Conservation (phyloP, 169 alveolate species). For the Eimeria necatrix region DNA sequence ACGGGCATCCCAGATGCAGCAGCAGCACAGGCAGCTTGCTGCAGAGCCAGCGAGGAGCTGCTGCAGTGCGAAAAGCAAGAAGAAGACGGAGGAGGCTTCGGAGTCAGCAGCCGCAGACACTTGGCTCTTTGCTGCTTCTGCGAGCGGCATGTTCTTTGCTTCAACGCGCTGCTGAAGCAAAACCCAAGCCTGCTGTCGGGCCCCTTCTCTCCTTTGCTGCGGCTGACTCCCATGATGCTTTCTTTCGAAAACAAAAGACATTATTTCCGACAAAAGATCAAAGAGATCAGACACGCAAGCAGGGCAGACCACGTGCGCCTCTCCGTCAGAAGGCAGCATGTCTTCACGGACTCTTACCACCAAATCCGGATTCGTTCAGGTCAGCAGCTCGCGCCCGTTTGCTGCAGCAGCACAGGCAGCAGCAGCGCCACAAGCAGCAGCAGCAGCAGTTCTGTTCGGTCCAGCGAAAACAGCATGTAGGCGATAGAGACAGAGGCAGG, state of each 20-base stretch:
- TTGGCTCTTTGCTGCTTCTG: slow-evolving; percentile 85
- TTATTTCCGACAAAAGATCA: slow-evolving; percentile 95
- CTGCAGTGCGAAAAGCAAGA: slow-evolving; percentile 4
- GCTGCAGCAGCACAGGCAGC: neutral
- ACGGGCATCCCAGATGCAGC: neutral
- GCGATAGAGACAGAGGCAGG: too few species aligned
- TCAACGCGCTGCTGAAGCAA: slow-evolving; percentile 89
- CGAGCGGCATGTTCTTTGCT: slow-evolving; percentile 60
- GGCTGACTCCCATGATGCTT: slow-evolving; percentile 94
- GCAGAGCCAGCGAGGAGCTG: slow-evolving; percentile 28
- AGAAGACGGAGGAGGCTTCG: slow-evolving; percentile 7
- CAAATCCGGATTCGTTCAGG: slow-evolving; percentile 90
- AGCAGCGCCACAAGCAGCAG: neutral
- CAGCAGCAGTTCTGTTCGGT: neutral
- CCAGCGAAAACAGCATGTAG: too few species aligned
- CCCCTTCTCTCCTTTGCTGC: slow-evolving; percentile 89
- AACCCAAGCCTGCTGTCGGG: slow-evolving; percentile 89
- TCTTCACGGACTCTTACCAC: slow-evolving; percentile 97
- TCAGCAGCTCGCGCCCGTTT: neutral
- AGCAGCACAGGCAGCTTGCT: slow-evolving; percentile 18
- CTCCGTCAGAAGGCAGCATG: slow-evolving; percentile 96
- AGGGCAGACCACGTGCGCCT: slow-evolving; percentile 90
- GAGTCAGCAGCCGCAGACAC: slow-evolving; percentile 45
- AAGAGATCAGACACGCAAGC: slow-evolving; percentile 88
- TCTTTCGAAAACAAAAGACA: slow-evolving; percentile 98